Evolutionary conservation across 495 filamentous ascomycete species (phyloP), one percentile per base, ranked within the genome.

Genomic region (Darksidea phi): DNA sequence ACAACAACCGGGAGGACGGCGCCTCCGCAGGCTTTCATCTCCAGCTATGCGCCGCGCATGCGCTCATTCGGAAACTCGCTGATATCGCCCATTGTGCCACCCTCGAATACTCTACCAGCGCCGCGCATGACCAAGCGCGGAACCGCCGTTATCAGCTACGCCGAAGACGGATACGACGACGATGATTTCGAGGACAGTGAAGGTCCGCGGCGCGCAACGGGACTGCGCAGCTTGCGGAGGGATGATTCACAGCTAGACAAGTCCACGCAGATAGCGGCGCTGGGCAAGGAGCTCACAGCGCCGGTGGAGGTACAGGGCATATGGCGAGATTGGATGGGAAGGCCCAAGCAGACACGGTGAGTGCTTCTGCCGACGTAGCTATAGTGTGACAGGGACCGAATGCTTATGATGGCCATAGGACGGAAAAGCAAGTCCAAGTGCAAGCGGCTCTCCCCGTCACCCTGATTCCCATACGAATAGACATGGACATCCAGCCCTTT

Each of bases 81-180:
- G 59, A 83, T 97, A 54, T 89, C 91, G 11, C 93, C 94, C 28
- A 85, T 96, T 57, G 83, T 93, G 54, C 88, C 86, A 62, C 83
- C 85, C 23, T 74, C 79, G 25, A 74, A 69, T 47, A 76, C 46
- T 76, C 78, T 59, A 80, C 88, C 89, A 8, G 78, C 84, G 18
- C 80, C 89, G 59, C 84, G 93, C 68, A 96, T 91, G 18, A 97
- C 94, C 18, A 99, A 99, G 76, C 88, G 94, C 71, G 95, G 94
- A 37, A 97, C 94, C 1, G 90, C 89, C 38, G 89, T 91, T 45
- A 92, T 97, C 70, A 97, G 96, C 73, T 99, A 99, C 68, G 92
- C 94, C 26, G 94, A 99, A 72, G 91, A 97, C 68, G 92, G 89
- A 17, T 95, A 82, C 67, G 94, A 97, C 54, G 91, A 98, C 73